These are phyloP conservation scores for Cornus kousa DNA, from an alignment of 148 eudicot species.

Conservation along the genomic window DNA sequence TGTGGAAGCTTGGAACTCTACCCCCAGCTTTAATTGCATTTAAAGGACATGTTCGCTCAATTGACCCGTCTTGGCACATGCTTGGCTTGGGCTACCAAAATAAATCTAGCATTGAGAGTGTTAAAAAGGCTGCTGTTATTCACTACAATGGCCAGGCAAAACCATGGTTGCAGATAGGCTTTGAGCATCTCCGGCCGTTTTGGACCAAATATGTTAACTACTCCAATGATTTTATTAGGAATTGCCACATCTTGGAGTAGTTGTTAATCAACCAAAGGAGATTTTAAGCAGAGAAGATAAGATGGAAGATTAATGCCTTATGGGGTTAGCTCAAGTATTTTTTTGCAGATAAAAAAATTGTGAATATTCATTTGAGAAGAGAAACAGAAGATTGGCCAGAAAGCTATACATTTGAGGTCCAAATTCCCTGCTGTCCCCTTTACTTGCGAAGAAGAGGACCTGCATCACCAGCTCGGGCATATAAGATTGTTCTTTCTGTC, in stretches of 20 bases:
- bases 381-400: conserved; percentile 25
- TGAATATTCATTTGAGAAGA: conserved; percentile 27
- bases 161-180: conserved; percentile 97
- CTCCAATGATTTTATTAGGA: conserved; percentile 79
- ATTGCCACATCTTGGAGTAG: conserved; percentile 95
- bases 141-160: conserved; percentile 98
- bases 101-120: conserved; percentile 63
- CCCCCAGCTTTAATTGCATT: conserved; percentile 98
- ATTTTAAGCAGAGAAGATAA: conserved; percentile 24
- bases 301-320: conserved; percentile 20
- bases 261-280: conserved; percentile 23
- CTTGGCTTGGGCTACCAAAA: conserved; percentile 96
- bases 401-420: conserved; percentile 19
- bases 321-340: conserved; percentile 20
- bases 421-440: conserved; percentile 29
- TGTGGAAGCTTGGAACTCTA: conserved; percentile 98
- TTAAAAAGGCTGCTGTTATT: conserved; percentile 91
- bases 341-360: conserved; percentile 32
- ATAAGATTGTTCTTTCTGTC: conserved; percentile 53
- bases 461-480: conserved; percentile 34
- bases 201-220: conserved; percentile 95
- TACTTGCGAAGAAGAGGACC: conserved; percentile 24
- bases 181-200: conserved; percentile 95
- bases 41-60: conserved; percentile 83
- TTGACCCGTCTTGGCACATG: conserved; percentile 96